These are phyloP conservation scores for Corynascus novoguineensis DNA, from an alignment of 495 filamentous ascomycete species.

Conservation along the genomic window DNA sequence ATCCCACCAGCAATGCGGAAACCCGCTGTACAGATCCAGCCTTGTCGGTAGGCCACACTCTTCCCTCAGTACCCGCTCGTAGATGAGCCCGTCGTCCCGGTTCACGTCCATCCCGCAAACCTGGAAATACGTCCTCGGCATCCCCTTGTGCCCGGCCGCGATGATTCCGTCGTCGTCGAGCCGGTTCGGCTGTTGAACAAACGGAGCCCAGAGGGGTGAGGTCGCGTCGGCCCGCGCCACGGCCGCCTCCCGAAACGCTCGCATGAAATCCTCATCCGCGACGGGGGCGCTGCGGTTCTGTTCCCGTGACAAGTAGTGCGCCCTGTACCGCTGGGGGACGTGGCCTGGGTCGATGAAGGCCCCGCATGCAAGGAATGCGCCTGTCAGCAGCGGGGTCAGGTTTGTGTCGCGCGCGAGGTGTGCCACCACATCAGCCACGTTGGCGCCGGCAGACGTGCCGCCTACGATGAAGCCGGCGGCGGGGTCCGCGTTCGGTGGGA, in stretches of 20 bases:
- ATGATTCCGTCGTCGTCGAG: neutral
- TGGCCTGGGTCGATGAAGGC: constrained; percentile 1
- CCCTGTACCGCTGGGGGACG: neutral
- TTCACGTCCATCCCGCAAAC: constrained; percentile 11
- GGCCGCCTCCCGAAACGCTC: neutral
- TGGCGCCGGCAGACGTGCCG: constrained; percentile 9
- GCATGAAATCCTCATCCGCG: neutral
- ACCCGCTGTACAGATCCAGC: constrained; percentile 8
- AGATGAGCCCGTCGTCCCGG: constrained; percentile 8
- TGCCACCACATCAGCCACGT: constrained; percentile 7
- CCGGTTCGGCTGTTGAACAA: neutral
- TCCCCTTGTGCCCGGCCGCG: neutral
- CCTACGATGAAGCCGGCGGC: constrained; percentile 6
- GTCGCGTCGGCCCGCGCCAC: neutral
- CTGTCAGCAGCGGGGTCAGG: constrained; percentile 1
- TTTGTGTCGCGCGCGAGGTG: neutral
- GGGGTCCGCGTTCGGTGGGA: neutral
- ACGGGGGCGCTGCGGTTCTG: constrained; percentile 5
- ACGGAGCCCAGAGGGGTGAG: neutral
- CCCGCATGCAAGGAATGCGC: neutral
- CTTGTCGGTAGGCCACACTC: constrained; percentile 18
- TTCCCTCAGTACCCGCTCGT: constrained; percentile 8
- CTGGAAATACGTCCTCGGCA: constrained; percentile 9
- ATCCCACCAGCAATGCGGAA: constrained; percentile 34
- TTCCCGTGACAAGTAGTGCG: neutral